Conservation (phyloP, 352 stramenopile species). For the Phytophthora hibernalis region DNA sequence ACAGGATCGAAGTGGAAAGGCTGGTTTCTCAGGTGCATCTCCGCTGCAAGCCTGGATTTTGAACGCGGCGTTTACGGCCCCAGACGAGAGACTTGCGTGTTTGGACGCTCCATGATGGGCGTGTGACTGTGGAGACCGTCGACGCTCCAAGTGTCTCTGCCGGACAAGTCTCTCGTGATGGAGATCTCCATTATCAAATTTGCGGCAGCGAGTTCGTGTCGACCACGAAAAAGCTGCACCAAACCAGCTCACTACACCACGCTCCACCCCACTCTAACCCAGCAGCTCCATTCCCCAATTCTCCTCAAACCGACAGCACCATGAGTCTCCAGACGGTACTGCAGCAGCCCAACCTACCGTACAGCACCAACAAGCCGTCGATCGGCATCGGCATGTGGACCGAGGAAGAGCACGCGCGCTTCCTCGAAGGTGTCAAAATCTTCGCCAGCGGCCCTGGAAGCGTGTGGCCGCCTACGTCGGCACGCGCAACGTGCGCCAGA, state of each 20-base stretch:
- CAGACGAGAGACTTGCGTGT: conserved; percentile 22
- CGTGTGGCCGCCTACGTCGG: conserved; percentile 74
- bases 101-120: conserved; percentile 33
- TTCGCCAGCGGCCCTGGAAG: conserved; percentile 79
- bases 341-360: conserved; percentile 7
- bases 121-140: conserved; percentile 34
- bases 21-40: conserved; percentile 27
- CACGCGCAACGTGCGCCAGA: conserved; percentile 81
- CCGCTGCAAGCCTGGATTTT: conserved; percentile 35
- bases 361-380: conserved; percentile 30
- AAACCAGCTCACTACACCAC: background rate
- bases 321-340: conserved; percentile 32
- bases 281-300: conserved; percentile 25
- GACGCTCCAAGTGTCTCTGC: conserved; percentile 37
- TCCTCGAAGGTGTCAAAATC: conserved; percentile 79
- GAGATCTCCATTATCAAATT: conserved; percentile 36
- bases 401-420: conserved; percentile 71
- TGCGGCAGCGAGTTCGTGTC: conserved; percentile 33
- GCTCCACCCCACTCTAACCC: conserved; percentile 7
- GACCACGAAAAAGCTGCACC: conserved; percentile 18
- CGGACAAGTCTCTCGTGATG: conserved; percentile 29
- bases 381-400: conserved; percentile 65
- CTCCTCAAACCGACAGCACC: conserved; percentile 11
- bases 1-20: conserved; percentile 20
- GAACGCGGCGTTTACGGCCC: conserved; percentile 34